Conservation (phyloP, 495 filamentous ascomycete species). For the Clohesyomyces aquaticus region DNA sequence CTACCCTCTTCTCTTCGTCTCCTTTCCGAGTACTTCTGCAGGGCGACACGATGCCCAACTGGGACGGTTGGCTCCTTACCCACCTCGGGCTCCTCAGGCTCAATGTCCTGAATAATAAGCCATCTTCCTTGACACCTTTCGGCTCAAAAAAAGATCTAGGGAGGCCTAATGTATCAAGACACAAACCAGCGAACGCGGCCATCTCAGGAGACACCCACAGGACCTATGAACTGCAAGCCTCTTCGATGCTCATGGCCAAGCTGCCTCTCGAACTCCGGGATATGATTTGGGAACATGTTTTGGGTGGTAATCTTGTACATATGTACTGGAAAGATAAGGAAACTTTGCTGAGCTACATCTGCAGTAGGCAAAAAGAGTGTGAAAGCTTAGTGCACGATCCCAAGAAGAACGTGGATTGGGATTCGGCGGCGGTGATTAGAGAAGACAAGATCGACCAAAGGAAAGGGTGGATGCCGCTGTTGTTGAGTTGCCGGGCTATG, state of each 20-base stretch:
- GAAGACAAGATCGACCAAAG: background rate
- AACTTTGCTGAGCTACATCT: slow-evolving; percentile 4
- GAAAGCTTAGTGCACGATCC: background rate
- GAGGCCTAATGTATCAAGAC: too few relatives aligned
- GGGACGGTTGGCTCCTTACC: too few relatives aligned
- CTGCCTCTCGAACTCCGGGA: slow-evolving; percentile 14
- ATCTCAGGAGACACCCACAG: background rate
- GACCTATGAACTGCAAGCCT: background rate
- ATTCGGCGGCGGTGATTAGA: background rate
- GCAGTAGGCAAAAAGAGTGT: background rate
- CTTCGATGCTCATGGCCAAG: background rate
- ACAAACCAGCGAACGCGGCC: background rate
- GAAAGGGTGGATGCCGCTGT: slow-evolving; percentile 12
- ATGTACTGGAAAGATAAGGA: slow-evolving; percentile 15
- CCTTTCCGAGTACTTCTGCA: too few relatives aligned
- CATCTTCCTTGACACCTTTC: too few relatives aligned
- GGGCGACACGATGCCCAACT: too few relatives aligned
- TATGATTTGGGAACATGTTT: slow-evolving; percentile 3
- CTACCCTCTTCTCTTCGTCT: too few relatives aligned
- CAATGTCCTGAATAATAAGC: too few relatives aligned
- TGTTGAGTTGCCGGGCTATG: slow-evolving; percentile 16
- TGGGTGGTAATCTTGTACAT: slow-evolving; percentile 8
- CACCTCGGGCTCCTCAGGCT: too few relatives aligned
- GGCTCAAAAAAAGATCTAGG: too few relatives aligned
- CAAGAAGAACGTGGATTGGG: background rate